A percentile compares a stretch with the other conserved stretches of the same genome.
Evolutionary conservation across 306 rosid species (phyloP).

Genomic region (Quercus suber): DNA sequence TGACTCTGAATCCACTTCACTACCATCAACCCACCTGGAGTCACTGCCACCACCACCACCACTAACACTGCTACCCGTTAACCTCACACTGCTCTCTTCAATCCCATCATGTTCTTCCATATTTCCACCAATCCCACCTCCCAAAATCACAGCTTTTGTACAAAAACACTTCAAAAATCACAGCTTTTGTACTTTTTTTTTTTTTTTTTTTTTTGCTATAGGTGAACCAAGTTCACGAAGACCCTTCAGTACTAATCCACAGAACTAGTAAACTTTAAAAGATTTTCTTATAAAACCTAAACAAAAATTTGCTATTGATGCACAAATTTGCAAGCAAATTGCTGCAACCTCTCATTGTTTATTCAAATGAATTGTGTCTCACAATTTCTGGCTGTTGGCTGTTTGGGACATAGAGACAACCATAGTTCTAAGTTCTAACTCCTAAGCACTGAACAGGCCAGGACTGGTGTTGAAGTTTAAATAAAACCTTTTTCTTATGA

Average conservation of each 20-base stretch:
- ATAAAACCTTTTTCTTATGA: too few species aligned
- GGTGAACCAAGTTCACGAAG: too few species aligned
- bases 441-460: too few species aligned
- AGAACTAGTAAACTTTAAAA: constrained; percentile 8
- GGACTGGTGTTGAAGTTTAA: too few species aligned
- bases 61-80: constrained; percentile 33
- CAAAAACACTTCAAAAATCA: constrained; percentile 9
- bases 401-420: too few species aligned
- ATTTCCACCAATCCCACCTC: constrained; percentile 30
- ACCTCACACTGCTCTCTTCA: constrained; percentile 66
- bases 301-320: background rate
- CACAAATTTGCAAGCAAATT: background rate
- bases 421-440: too few species aligned
- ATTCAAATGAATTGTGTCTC: background rate
- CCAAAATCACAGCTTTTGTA: background rate
- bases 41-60: constrained; percentile 46
- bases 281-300: background rate
- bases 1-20: constrained; percentile 67
- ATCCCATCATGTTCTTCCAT: constrained; percentile 59
- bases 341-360: background rate
- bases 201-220: too few species aligned
- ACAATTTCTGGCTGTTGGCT: too few species aligned
- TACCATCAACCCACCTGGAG: constrained; percentile 89
- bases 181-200: background rate
- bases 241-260: background rate